These are phyloP conservation scores for Aureobasidium sp. DNA, from an alignment of 2,329 filamentous ascomycete genomes.

Conservation along the genomic window DNA sequence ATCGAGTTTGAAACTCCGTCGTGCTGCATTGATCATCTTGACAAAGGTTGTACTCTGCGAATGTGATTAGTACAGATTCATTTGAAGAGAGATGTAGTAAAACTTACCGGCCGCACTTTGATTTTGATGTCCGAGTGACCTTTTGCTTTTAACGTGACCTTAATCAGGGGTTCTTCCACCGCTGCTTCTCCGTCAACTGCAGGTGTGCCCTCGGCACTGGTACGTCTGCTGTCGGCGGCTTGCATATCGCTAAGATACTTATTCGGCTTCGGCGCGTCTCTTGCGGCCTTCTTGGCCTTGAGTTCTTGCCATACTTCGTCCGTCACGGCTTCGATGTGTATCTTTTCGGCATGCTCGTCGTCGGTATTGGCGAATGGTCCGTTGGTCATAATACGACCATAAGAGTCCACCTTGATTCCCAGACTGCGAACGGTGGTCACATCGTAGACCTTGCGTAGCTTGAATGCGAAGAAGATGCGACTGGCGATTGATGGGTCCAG, in stretches of 20 bases:
- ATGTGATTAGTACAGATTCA: background rate
- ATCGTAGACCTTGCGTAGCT: conserved; percentile 61
- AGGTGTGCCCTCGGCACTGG: conserved; percentile 13
- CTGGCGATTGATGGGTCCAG: conserved; percentile 37
- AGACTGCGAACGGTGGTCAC: conserved; percentile 64
- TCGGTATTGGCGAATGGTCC: conserved; percentile 44
- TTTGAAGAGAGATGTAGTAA: background rate
- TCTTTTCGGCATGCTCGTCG: conserved; percentile 42
- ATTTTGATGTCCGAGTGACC: conserved; percentile 44
- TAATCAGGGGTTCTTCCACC: conserved; percentile 27
- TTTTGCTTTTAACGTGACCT: conserved; percentile 44
- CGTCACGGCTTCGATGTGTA: conserved; percentile 75
- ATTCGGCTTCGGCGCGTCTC: background rate
- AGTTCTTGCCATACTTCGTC: conserved; percentile 50
- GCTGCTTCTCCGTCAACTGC: conserved; percentile 16
- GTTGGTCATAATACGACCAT: conserved; percentile 29
- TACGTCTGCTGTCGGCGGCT: conserved; percentile 13
- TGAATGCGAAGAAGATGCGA: conserved; percentile 71
- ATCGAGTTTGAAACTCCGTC: conserved; percentile 44
- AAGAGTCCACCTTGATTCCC: conserved; percentile 45
- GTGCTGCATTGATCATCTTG: conserved; percentile 56
- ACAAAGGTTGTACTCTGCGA: conserved; percentile 48
- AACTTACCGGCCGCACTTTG: conserved; percentile 37
- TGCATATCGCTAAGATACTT: background rate
- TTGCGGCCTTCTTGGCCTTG: conserved; percentile 35